Conservation (phyloP, 371 early-diverging fungal species). For the Syncephalastrum racemosum region DNA sequence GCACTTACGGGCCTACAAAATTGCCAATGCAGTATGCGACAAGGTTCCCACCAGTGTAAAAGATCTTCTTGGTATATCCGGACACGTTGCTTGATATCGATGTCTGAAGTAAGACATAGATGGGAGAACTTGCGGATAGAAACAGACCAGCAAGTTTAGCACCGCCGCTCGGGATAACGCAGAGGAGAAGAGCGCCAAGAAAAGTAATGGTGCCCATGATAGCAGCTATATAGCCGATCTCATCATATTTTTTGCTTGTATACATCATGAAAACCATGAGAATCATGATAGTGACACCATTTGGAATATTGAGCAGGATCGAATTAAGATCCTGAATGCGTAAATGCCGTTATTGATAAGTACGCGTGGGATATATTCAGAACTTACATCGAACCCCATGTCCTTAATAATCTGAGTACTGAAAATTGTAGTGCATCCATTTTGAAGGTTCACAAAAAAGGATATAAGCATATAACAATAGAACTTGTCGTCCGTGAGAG, state of each 20-base stretch:
- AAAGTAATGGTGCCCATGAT: conserved; percentile 4
- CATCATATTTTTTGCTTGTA: conserved; percentile 5
- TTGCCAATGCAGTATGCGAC: conserved; percentile 7
- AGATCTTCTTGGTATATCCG: conserved; percentile 26
- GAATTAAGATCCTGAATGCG: conserved; percentile 8
- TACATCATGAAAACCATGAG: conserved; percentile 4
- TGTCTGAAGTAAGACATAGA: conserved; percentile 14
- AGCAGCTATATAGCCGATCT: conserved; percentile 10
- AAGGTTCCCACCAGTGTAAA: conserved; percentile 14
- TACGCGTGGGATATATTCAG: too few species aligned
- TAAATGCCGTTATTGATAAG: neutral
- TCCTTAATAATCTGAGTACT: conserved; percentile 27
- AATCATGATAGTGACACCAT: conserved; percentile 9
- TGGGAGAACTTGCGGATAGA: conserved; percentile 9
- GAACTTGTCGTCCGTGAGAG: conserved; percentile 32
- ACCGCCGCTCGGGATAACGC: conserved; percentile 7
- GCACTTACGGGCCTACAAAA: too few species aligned
- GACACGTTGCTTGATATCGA: conserved; percentile 15
- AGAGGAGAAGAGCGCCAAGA: conserved; percentile 14
- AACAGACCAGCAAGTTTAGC: conserved; percentile 14
- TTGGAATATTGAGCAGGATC: conserved; percentile 15
- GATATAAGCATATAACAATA: conserved; percentile 26
- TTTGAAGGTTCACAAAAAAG: conserved; percentile 26
- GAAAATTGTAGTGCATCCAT: conserved; percentile 33
- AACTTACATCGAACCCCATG: conserved; percentile 35